phyloP scores from a whole-genome alignment of 805 yeast genomes.

The Suhomyces xylopsoci region DNA sequence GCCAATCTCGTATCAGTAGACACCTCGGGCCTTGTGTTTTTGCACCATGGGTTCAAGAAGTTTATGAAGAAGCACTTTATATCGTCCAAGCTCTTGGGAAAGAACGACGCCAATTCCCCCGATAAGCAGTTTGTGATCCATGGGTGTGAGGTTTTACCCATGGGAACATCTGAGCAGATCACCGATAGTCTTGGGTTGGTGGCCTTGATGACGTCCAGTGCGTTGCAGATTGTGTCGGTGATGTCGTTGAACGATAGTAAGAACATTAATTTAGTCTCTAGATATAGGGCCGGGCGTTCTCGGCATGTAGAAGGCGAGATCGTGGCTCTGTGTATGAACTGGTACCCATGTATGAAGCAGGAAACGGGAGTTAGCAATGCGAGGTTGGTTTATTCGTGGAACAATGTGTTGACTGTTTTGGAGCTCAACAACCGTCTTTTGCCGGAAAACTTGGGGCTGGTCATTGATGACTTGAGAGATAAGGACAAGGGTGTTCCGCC shows the following conservation, averaged over 20 bases:
- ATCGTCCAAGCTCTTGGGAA: conserved; percentile 54
- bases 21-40: conserved; percentile 44
- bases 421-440: conserved; percentile 43
- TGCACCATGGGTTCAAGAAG: conserved; percentile 62
- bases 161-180: conserved; percentile 52
- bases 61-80: conserved; percentile 49
- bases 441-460: conserved; percentile 24
- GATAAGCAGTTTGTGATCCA: conserved; percentile 16
- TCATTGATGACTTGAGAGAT: conserved; percentile 31
- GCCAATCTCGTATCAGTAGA: conserved; percentile 32
- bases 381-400: conserved; percentile 65
- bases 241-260: conserved; percentile 39
- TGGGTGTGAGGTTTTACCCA: conserved; percentile 51
- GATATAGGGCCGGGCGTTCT: conserved; percentile 52
- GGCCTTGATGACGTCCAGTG: conserved; percentile 55
- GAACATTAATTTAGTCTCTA: conserved; percentile 37
- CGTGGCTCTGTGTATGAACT: conserved; percentile 39
- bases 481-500: conserved; percentile 35
- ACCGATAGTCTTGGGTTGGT: conserved; percentile 59
- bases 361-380: conserved; percentile 26
- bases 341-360: conserved; percentile 58
- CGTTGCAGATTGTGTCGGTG: conserved; percentile 53
- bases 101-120: conserved; percentile 21
- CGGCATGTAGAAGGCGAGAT: conserved; percentile 15
- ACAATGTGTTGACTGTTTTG: conserved; percentile 54